Evolutionary conservation across 2,329 filamentous ascomycete species (phyloP).

Genomic region (Thielaviopsis euricoi): DNA sequence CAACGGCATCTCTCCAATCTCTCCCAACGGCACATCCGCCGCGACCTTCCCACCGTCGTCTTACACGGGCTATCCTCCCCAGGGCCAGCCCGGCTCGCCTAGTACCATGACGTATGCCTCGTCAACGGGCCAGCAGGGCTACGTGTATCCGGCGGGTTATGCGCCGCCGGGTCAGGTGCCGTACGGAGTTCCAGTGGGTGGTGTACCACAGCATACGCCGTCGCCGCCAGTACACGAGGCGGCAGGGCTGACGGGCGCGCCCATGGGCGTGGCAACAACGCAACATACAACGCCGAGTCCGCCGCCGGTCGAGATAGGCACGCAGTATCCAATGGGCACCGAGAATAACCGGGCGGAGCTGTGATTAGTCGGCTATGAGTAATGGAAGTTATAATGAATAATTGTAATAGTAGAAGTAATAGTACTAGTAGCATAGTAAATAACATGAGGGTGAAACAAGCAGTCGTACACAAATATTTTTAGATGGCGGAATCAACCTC

Average conservation of each 20-base stretch:
- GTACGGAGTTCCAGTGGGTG: conserved; percentile 11
- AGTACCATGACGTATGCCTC: conserved; percentile 1
- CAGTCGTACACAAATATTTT: background rate
- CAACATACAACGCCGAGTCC: conserved; percentile 7
- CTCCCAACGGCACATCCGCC: background rate
- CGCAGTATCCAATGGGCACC: conserved; percentile 17
- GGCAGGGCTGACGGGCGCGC: background rate
- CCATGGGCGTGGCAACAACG: no score
- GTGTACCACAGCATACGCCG: conserved; percentile 4
- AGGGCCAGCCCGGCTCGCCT: background rate
- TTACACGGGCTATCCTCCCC: background rate
- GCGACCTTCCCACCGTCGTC: background rate
- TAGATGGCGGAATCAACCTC: conserved; percentile 16
- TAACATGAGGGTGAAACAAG: no score
- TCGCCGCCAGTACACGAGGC: conserved; percentile 1
- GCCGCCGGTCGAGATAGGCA: conserved; percentile 17
- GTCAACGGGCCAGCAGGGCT: conserved; percentile 14
- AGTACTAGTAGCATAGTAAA: background rate
- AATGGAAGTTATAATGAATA: background rate
- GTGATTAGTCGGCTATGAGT: background rate
- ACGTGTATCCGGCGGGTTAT: conserved; percentile 12
- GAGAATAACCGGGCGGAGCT: conserved; percentile 21
- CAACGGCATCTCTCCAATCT: background rate
- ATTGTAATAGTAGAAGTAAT: background rate
- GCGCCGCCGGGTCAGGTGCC: conserved; percentile 18